phyloP scores from a whole-genome alignment of 345 rosid genomes.

The Arabidopsis thaliana region TAIR10.1 NC_003075.7:6736501-6737000 shows the following conservation, averaged over 20 bases:
- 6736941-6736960: constrained; percentile 32
- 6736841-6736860: constrained; percentile 45
- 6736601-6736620: constrained; percentile 2
- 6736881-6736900: constrained; percentile 41
- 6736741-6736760: constrained; percentile 10
- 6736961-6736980: constrained; percentile 13
- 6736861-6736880: constrained; percentile 34
- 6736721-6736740: background rate
- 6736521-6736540: background rate
- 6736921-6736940: background rate
- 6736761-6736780: background rate
- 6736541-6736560: background rate
- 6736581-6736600: background rate
- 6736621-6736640: constrained; percentile 27
- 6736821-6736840: constrained; percentile 40
- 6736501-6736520: background rate
- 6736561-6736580: constrained; percentile 5
- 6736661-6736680: constrained; percentile 13
- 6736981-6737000: constrained; percentile 10
- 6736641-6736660: background rate
- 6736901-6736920: constrained; percentile 8
- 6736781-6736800: constrained; percentile 1
- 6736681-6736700: background rate
- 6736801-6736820: constrained; percentile 42
- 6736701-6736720: constrained; percentile 30